A percentile compares a stretch with the other conserved stretches of the same genome.
Conservation (phyloP, 2,329 filamentous ascomycete genomes). For the Pyrenophora seminiperda region DNA sequence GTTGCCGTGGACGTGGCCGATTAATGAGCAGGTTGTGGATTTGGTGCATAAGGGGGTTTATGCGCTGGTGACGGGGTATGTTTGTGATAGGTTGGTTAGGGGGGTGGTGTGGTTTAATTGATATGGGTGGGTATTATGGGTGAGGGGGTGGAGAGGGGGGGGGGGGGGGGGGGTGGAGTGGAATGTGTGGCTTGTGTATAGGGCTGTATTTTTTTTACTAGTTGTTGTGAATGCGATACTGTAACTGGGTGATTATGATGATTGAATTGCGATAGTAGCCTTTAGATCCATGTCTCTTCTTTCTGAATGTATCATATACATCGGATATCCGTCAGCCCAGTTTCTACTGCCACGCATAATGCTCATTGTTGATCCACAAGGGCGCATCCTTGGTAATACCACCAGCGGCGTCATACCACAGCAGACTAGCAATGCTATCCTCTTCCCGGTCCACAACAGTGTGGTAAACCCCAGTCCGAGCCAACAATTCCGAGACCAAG, state of each 20-base stretch:
- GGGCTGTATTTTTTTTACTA: too few relatives aligned
- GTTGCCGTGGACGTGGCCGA: constrained; percentile 43
- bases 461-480: not conserved
- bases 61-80: constrained; percentile 35
- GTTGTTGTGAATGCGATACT: too few relatives aligned
- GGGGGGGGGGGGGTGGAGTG: too few relatives aligned
- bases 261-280: too few relatives aligned
- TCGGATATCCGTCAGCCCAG: too few relatives aligned
- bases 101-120: constrained; percentile 27
- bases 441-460: not conserved
- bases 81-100: constrained; percentile 27
- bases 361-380: constrained; percentile 42
- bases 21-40: constrained; percentile 43
- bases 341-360: constrained; percentile 40
- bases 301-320: too few relatives aligned
- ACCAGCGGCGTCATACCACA: constrained; percentile 11
- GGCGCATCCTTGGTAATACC: constrained; percentile 9
- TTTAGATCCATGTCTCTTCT: too few relatives aligned
- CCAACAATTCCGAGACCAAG: constrained; percentile 32
- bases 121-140: too few relatives aligned
- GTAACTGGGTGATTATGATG: too few relatives aligned
- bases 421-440: not conserved
- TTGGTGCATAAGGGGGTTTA: constrained; percentile 38
- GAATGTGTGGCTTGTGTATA: too few relatives aligned
- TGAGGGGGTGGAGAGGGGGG: too few relatives aligned